Evolutionary conservation across 2,329 filamentous ascomycete species (phyloP), one percentile per base, ranked within the genome.

Genomic region (Sphaerulina musiva): DNA sequence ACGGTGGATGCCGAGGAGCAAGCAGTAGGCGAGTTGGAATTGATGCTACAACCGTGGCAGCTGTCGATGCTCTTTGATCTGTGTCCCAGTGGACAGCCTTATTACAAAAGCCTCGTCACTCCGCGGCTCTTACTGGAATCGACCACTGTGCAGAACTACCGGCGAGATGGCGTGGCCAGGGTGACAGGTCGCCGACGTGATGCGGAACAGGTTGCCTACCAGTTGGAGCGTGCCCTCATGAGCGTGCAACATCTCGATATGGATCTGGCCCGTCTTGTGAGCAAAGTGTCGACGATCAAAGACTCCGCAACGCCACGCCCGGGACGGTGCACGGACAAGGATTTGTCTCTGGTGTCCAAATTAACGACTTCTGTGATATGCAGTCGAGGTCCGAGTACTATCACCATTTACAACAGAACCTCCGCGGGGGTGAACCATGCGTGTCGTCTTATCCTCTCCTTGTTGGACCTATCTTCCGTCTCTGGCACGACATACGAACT

Each of bases 131-230:
- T 68, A 11, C 17, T 59, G 6, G 54, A 59, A 1, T 46, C 57
- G 1, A 59, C 59, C n/a, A 50, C 61, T 31, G 42, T 68, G 10
- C 51, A 58, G 12, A 52, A 55, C 1, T 61, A 62, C 45, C 58
- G 51, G 45, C 58, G 56, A 9, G 60, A 67, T 32, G 55, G 58
- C 26, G 47, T 65, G 10, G 38, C 68, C 26, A 63, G 66, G n/a
- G 63, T 68, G 51, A 66, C 64, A n/a, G 66, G 58, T 26, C 64
- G 65, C 4, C 58, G 61, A 17, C 54, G 57, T 29, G 64, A 66
- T 45, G 65, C 66, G 6, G 62, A 66, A 43, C 63, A 66, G 36
- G 57, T 65, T 39, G 64, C 62, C 9, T 53, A 53, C 11, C 56
- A 59, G 36, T 44, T 68, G 26, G 52, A 64, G 46, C 46, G 55